These are phyloP conservation scores for Yamadazyma atmosphaerica DNA, from an alignment of 1,139 yeast species.

Conservation along the genomic window DNA sequence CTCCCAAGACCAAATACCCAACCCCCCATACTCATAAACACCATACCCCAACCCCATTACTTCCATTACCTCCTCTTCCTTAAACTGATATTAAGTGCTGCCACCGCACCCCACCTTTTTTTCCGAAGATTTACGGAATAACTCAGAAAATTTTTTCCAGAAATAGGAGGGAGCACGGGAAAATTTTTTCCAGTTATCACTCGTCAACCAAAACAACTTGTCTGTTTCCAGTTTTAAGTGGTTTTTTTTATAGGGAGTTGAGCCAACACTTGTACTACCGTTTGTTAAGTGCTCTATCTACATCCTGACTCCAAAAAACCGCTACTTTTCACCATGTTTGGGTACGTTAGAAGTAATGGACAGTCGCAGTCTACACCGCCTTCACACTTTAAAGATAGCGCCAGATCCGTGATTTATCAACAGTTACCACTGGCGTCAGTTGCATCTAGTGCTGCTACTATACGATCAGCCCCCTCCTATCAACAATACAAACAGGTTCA, in stretches of 20 bases:
- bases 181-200: slow-evolving; percentile 2
- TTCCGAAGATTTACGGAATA: slow-evolving; percentile 7
- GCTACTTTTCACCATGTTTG: slow-evolving; percentile 29
- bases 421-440: slow-evolving; percentile 38
- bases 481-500: slow-evolving; percentile 16
- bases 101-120: neutral
- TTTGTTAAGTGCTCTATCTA: no score
- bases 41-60: neutral
- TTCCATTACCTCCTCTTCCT: neutral
- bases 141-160: slow-evolving; percentile 12
- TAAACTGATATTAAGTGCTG: no score
- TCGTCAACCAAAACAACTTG: no score
- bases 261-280: no score
- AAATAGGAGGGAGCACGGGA: slow-evolving; percentile 1
- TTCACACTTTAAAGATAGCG: slow-evolving; percentile 44
- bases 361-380: slow-evolving; percentile 36
- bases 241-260: no score
- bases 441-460: slow-evolving; percentile 12
- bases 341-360: slow-evolving; percentile 33
- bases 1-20: no score
- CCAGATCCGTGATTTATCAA: slow-evolving; percentile 48
- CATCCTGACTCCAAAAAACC: no score
- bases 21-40: neutral
- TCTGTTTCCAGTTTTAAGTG: no score
- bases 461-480: slow-evolving; percentile 21